phyloP scores from a whole-genome alignment of 2,329 filamentous ascomycete species.

The Claviceps spartinae region DNA sequence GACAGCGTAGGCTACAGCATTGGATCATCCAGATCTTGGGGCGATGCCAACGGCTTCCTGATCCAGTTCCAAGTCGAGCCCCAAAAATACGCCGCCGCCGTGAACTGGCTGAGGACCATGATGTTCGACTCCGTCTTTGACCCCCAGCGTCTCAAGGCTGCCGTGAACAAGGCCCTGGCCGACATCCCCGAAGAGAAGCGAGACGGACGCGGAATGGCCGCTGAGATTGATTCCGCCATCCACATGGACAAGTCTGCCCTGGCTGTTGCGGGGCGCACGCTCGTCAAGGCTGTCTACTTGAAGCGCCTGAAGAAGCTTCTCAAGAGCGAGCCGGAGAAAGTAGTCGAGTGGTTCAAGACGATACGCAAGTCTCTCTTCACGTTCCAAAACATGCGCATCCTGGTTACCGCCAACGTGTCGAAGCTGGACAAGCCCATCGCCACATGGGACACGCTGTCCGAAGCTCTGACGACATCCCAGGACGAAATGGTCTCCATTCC shows the following conservation, averaged over 20 bases:
- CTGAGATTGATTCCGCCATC: conserved; percentile 59
- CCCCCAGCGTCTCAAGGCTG: conserved; percentile 46
- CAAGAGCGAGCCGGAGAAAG: conserved; percentile 57
- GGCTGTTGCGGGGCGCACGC: conserved; percentile 61
- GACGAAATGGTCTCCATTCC: conserved; percentile 54
- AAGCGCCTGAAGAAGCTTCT: conserved; percentile 74
- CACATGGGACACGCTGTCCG: conserved; percentile 52
- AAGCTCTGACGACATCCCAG: conserved; percentile 21
- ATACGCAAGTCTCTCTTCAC: conserved; percentile 65
- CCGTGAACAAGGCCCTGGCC: conserved; percentile 68
- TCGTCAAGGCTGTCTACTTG: conserved; percentile 79
- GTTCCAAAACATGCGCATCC: conserved; percentile 71
- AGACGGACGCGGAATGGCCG: conserved; percentile 57
- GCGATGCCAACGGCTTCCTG: conserved; percentile 68
- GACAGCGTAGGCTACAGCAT: conserved; percentile 80
- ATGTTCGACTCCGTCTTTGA: conserved; percentile 88
- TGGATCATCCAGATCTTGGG: conserved; percentile 51
- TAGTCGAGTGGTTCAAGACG: conserved; percentile 64
- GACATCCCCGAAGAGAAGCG: conserved; percentile 90
- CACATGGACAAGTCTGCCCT: conserved; percentile 68
- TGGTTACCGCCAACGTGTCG: conserved; percentile 68
- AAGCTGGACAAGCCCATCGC: conserved; percentile 64
- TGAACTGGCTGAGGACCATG: conserved; percentile 74
- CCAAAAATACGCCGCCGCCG: conserved; percentile 70
- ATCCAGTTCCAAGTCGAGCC: conserved; percentile 78